Evolutionary conservation across 1,284 basidiomycete genomes (phyloP), one percentile per base, ranked within the genome.

Genomic region (Trametes versicolor): DNA sequence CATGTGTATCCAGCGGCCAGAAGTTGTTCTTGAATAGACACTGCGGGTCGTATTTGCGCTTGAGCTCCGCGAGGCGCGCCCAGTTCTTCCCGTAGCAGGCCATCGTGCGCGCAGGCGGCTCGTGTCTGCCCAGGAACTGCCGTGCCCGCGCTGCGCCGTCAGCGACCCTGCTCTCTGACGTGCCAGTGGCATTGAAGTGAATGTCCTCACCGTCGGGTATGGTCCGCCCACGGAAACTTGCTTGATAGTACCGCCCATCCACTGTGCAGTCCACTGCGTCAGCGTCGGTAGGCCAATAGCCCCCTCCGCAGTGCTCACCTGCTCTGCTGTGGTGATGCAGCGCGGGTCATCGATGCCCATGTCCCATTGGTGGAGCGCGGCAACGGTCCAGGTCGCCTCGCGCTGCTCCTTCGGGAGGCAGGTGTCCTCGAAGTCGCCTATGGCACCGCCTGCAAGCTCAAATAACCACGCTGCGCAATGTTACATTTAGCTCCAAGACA

Each of bases 351-450:
- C 87, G 43, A 90, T 82, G 55, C 89, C 84, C 77, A 95, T 89
- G 64, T 92, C 90, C 96, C 96, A 97, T 76, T 97, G 96, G 77
- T 97, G 95, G 51, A 97, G 81, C 21, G 96, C 95, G 2, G 93
- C 93, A 51, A 96, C 88, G 3, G 92, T 95, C 80, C 96, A 97
- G 7, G 86, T 78, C 1, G 93, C 91, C 72, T 92, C 85, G 29
- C 95, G 88, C 71, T 94, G 91, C 17, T 85, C 82, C 71, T 88
- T 87, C 4, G 94, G 92, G 36, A 96, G 79, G 72, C 93, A 95
- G 4, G 78, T 87, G 66, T 92, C 86, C 62, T 91, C 88, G 60
- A 85, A 87, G 72, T 96, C 93, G 1, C 78, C 78, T 41, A 96
- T 85, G 0, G 92, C 94, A 13, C 94, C 94, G 1, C 93, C 95